Percentiles rank a stretch among this genome's conserved stretches.
These are phyloP conservation scores for Colletotrichum truncatum DNA, from an alignment of 2,329 filamentous ascomycete genomes.

Conservation along the genomic window DNA sequence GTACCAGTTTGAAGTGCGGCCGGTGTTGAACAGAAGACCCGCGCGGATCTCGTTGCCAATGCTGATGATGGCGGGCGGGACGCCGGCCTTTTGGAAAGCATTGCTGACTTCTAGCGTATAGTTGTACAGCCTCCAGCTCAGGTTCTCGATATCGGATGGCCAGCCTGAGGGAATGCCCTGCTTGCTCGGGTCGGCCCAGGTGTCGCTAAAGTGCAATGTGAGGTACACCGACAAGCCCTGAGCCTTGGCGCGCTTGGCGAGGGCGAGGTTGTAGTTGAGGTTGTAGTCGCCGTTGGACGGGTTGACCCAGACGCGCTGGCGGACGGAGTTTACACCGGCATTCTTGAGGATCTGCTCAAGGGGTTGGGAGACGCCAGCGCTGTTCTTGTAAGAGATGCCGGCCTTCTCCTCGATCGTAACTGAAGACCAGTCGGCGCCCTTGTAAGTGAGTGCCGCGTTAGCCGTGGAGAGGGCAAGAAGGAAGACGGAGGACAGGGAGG, in stretches of 20 bases:
- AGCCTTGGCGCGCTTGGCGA: slow-evolving; percentile 72
- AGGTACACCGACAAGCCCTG: slow-evolving; percentile 69
- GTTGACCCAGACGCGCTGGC: slow-evolving; percentile 78
- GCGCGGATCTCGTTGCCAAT: slow-evolving; percentile 79
- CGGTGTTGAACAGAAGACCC: slow-evolving; percentile 74
- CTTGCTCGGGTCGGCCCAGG: slow-evolving; percentile 74
- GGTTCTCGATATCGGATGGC: slow-evolving; percentile 65
- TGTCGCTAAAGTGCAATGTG: slow-evolving; percentile 74
- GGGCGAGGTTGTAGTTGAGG: slow-evolving; percentile 73
- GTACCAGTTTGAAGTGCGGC: slow-evolving; percentile 59
- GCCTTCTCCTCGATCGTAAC: slow-evolving; percentile 68
- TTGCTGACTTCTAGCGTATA: slow-evolving; percentile 73
- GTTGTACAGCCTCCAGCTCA: slow-evolving; percentile 72
- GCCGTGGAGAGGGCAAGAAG: slow-evolving; percentile 33
- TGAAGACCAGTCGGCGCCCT: slow-evolving; percentile 77
- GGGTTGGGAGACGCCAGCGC: slow-evolving; percentile 58
- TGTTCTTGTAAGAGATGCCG: slow-evolving; percentile 69
- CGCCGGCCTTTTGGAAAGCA: slow-evolving; percentile 62
- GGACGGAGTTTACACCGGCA: slow-evolving; percentile 74
- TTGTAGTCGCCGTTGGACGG: slow-evolving; percentile 72
- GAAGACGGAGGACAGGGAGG: slow-evolving; percentile 19
- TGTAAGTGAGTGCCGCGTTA: slow-evolving; percentile 64
- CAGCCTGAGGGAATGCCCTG: slow-evolving; percentile 72
- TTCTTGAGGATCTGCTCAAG: slow-evolving; percentile 71
- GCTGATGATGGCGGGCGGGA: slow-evolving; percentile 69